Base-by-base conservation (phyloP, 2,329 filamentous ascomycete genomes). In the Polytolypa hystricis region DNA sequence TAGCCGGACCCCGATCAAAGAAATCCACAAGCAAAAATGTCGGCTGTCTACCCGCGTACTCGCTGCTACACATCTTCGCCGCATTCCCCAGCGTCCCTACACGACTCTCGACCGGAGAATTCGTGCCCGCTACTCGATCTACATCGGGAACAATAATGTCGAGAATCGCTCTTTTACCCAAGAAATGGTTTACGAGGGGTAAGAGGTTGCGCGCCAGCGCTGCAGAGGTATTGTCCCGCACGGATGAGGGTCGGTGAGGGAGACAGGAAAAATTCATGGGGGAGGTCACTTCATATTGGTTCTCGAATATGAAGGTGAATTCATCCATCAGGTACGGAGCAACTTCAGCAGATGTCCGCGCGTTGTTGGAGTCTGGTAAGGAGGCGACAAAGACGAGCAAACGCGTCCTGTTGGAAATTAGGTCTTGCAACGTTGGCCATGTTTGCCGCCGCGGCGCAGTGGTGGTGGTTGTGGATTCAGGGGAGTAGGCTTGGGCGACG, bases 171-270 rank as follows among this genome's bases (percentile, higher is more conserved):
- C 53, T 59, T 39, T 68, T 62, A 63, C 87, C 78, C 36, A 81
- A 70, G 65, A 91, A 89, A 62, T 91, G 84, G 66, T 91, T 91
- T 64, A 84, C 70, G 7, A 91, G 65, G 17, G 82, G 75, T 55
- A 91, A 69, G 48, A 75, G 70, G 47, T 73, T 72, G 1, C 67
- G 66, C 0, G 64, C 52, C 17, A 81, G 52, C 2, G 79, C 81
- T 1, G 54, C 43, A 4, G 54, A 42, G 1, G 65, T 50, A 11
- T 69, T 50, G 33, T 69, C 69, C 15, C 58, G 55, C 21, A 77
- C 60, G 4, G 58, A 56, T 0, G 68, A 58, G 0, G 84, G 84
- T 0, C 84, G 75, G 51, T 81, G 67, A 3, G 84, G 68, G 0
- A 67, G 71, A 66, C 84, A 91, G 56, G 77, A 79, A 67, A 86